Evolutionary conservation across 225 moss, liverwort and hornwort genomes (phyloP).

Genomic region (Physcomitrellopsis africana): DNA sequence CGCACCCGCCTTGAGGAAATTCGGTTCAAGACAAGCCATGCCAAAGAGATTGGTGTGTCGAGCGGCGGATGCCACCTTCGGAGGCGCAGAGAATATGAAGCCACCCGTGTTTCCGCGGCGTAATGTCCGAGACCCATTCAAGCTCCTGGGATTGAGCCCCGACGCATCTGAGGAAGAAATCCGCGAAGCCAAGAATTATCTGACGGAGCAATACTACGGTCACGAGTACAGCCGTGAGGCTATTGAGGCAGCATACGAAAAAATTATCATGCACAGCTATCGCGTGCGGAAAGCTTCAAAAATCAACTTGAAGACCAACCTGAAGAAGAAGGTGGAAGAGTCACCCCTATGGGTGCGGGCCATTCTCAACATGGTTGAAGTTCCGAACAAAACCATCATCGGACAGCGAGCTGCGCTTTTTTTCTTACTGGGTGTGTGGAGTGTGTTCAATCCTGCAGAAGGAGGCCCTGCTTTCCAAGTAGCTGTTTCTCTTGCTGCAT

Average conservation of each 20-base stretch:
- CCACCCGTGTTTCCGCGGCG: constrained; percentile 68
- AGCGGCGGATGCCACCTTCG: constrained; percentile 60
- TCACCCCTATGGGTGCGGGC: constrained; percentile 68
- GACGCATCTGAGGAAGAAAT: constrained; percentile 84
- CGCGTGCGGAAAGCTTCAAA: constrained; percentile 68
- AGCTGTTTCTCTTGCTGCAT: constrained; percentile 71
- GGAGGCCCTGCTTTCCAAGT: constrained; percentile 81
- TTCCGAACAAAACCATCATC: constrained; percentile 59
- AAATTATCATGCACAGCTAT: constrained; percentile 81
- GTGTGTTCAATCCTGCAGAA: constrained; percentile 77
- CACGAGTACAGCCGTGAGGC: constrained; percentile 77
- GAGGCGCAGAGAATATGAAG: constrained; percentile 31
- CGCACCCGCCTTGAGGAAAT: constrained; percentile 17
- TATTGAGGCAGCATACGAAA: constrained; percentile 82
- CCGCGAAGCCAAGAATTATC: constrained; percentile 69
- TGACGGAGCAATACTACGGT: constrained; percentile 54
- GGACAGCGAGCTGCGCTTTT: constrained; percentile 68
- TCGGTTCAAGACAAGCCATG: background rate
- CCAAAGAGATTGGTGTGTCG: constrained; percentile 29
- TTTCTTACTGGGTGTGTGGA: constrained; percentile 75
- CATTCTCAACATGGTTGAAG: constrained; percentile 57
- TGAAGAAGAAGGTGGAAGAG: constrained; percentile 81
- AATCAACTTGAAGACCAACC: constrained; percentile 65
- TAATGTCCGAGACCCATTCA: constrained; percentile 71
- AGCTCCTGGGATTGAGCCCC: constrained; percentile 64